phyloP scores from a whole-genome alignment of 1,139 yeast species.

The Hyphopichia khmerensis region DNA sequence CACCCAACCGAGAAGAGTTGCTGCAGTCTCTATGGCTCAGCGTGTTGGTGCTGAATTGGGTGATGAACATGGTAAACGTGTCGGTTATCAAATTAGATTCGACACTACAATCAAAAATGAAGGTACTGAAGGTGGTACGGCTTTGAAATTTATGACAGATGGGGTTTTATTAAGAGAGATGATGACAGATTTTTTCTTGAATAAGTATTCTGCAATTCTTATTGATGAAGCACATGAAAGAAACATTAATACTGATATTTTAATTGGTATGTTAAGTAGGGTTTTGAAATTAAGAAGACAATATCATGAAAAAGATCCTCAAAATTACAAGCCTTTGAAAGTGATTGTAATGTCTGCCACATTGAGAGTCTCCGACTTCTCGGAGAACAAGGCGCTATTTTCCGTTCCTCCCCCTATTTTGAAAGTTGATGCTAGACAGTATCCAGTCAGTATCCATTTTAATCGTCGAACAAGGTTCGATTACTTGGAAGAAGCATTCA shows the following conservation, averaged over 20 bases:
- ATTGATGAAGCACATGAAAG: constrained; percentile 99
- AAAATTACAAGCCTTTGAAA: constrained; percentile 57
- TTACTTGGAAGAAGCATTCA: constrained; percentile 83
- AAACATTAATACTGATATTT: constrained; percentile 90
- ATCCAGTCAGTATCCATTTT: constrained; percentile 91
- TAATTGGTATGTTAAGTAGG: constrained; percentile 91
- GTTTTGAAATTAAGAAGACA: constrained; percentile 74
- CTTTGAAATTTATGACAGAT: constrained; percentile 95
- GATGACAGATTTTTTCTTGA: constrained; percentile 79
- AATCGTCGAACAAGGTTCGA: constrained; percentile 74
- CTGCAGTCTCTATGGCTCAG: constrained; percentile 95
- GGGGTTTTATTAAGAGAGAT: constrained; percentile 93
- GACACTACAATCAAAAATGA: constrained; percentile 69
- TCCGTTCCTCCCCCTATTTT: constrained; percentile 83
- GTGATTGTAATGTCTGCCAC: constrained; percentile 93
- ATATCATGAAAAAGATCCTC: constrained; percentile 47
- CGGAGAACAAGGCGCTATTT: constrained; percentile 75
- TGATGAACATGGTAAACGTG: constrained; percentile 62
- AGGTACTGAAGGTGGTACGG: constrained; percentile 54
- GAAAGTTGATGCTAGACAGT: constrained; percentile 92
- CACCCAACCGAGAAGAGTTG: constrained; percentile 97
- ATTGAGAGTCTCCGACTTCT: constrained; percentile 85
- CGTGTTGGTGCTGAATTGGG: constrained; percentile 87
- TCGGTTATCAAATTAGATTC: constrained; percentile 90
- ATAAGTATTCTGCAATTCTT: constrained; percentile 79